phyloP scores from a whole-genome alignment of 306 rosid species.

The Castanea sativa region DNA sequence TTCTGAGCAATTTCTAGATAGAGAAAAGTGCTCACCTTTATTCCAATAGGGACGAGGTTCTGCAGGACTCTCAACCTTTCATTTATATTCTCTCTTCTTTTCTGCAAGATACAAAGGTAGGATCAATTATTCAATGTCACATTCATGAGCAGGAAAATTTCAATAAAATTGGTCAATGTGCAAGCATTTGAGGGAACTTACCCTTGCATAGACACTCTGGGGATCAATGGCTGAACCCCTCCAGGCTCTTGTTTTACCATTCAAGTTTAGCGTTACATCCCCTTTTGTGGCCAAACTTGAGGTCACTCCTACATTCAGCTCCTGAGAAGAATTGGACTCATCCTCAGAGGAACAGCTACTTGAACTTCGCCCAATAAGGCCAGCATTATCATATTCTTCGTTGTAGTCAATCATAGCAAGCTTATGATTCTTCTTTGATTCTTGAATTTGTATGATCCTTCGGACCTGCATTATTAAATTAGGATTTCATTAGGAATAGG shows the following conservation, averaged over 20 bases:
- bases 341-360: constrained; percentile 69
- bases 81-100: constrained; percentile 93
- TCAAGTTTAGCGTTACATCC: constrained; percentile 25
- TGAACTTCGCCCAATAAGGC: constrained; percentile 44
- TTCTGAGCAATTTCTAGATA: not conserved
- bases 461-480: constrained; percentile 18
- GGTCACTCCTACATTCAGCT: constrained; percentile 43
- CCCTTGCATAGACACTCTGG: constrained; percentile 85
- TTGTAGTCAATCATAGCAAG: constrained; percentile 16
- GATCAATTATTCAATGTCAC: constrained; percentile 8
- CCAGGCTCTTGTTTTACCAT: constrained; percentile 51
- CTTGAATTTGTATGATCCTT: constrained; percentile 36
- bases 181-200: constrained; percentile 25
- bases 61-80: constrained; percentile 78
- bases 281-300: constrained; percentile 40
- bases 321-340: constrained; percentile 54
- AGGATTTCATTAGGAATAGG: not conserved
- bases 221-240: constrained; percentile 76
- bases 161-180: not conserved
- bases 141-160: not conserved
- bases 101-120: constrained; percentile 46
- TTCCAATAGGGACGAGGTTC: constrained; percentile 85
- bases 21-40: constrained; percentile 51
- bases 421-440: constrained; percentile 47
- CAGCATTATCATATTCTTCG: constrained; percentile 42